Percentiles rank a stretch among this genome's conserved stretches.
Evolutionary conservation across 495 filamentous ascomycete genomes (phyloP).

Genomic region (Lasiosphaeriaceae sp.): DNA sequence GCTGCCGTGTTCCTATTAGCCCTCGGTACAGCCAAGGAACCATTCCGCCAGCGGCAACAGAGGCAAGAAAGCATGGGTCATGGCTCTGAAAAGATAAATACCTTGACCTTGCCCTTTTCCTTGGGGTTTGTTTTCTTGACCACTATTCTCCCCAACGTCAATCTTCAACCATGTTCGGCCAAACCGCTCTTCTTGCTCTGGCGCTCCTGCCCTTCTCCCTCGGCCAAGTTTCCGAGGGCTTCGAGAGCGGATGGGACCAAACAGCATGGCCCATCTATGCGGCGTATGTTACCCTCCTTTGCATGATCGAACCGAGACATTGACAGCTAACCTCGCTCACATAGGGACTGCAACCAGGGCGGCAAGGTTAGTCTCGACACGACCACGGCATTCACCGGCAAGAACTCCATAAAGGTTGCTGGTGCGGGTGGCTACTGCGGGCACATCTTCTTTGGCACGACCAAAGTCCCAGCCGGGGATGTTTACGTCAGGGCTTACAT

Average conservation of each 20-base stretch:
- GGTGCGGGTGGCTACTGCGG: conserved; percentile 55
- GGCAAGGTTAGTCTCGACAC: conserved; percentile 51
- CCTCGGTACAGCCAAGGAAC: no score
- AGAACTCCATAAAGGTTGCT: conserved; percentile 51
- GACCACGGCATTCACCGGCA: conserved; percentile 48
- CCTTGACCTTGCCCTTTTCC: background rate
- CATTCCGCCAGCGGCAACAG: no score
- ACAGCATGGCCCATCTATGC: conserved; percentile 54
- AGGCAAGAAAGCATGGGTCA: no score
- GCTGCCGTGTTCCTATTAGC: no score
- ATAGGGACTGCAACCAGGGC: conserved; percentile 57
- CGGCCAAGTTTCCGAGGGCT: conserved; percentile 49
- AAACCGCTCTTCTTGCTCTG: conserved; percentile 42
- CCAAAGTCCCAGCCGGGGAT: conserved; percentile 50
- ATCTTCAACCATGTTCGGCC: conserved; percentile 39
- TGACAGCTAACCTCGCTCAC: no score
- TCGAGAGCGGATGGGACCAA: conserved; percentile 52
- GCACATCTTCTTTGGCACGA: conserved; percentile 58
- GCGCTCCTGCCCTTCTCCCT: conserved; percentile 43
- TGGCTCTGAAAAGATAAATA: no score
- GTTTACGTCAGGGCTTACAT: conserved; percentile 51
- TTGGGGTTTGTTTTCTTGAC: background rate
- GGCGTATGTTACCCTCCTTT: no score
- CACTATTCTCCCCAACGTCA: background rate
- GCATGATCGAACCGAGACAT: no score